Evolutionary conservation across 2,329 filamentous ascomycete genomes (phyloP), one percentile per base, ranked within the genome.

Genomic region (Xylariales sp.): DNA sequence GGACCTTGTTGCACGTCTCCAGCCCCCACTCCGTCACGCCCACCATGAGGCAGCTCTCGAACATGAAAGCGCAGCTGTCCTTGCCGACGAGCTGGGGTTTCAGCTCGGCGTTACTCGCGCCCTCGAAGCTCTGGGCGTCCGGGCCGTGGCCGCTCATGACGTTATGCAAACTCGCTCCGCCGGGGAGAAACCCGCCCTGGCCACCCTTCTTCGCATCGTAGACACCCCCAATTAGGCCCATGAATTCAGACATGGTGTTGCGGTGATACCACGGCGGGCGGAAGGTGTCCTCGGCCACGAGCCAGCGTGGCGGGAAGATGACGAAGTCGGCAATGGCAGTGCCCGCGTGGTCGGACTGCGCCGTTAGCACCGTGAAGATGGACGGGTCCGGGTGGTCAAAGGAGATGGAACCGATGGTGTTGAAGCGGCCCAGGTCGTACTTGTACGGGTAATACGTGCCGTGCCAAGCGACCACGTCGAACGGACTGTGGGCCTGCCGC

Each of bases 381-480:
- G 72, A 78, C 0, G 81, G 81, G 47, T 85, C 81, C 1, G 80
- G 80, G 48, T 85, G 81, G 49, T 85, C 81, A 49, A 73, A 82
- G 6, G 78, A 82, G 43, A 83, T 78, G 14, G 70, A 76, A 4
- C 81, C 81, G 28, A 85, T 78, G 29, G 75, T 76, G 54, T 78
- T 81, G 62, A 84, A 85, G 18, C 79, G 74, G 28, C 78, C 79
- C 1, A 85, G 66, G 47, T 84, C 81, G 55, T 85, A 85, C 56
- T 85, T 85, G 64, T 79, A 85, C 0, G 81, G 81, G 44, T 79
- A 79, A 57, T 84, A 85, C 42, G 75, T 80, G 14, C 81, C 81
- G 49, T 85, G 81, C 80, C 81, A 85, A n/a, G 78, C 79, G 11
- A 85, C 81, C 4, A 85, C 70, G 47, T 85, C 80, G 50, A 83